A percentile compares a stretch with the other conserved stretches of the same genome.
phyloP scores from a whole-genome alignment of 208 protist species.

The Trypanosoma congolense region DNA sequence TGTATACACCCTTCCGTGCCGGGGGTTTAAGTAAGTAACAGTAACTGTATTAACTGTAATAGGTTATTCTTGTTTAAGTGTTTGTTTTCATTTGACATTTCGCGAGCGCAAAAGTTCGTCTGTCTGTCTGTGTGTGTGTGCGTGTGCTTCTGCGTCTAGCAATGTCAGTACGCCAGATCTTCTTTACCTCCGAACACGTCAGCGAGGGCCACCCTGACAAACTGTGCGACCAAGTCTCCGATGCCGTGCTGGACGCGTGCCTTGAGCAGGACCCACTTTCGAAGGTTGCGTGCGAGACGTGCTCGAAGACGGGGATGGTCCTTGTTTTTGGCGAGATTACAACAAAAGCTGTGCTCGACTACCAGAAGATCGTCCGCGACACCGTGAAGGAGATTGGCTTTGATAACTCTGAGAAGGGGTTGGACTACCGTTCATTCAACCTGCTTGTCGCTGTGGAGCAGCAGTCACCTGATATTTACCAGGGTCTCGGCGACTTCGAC shows the following conservation, averaged over 20 bases:
- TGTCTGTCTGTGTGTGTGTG: no score
- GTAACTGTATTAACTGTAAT: no score
- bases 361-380: conserved; percentile 88
- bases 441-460: background rate
- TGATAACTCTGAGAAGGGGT: background rate
- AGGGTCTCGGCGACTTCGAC: background rate
- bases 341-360: conserved; percentile 62
- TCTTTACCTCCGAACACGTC: background rate
- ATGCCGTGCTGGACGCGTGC: background rate
- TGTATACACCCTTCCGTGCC: no score
- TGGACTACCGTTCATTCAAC: background rate
- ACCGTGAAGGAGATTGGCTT: conserved; percentile 92
- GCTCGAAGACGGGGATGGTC: background rate
- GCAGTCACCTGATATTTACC: background rate
- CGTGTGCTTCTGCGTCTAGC: no score
- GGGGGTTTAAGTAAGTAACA: no score
- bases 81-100: no score
- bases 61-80: no score
- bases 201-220: conserved; percentile 1
- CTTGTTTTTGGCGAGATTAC: background rate
- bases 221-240: background rate
- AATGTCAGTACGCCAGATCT: conserved; percentile 92
- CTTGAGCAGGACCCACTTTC: background rate
- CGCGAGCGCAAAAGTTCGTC: no score
- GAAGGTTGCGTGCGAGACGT: conserved; percentile 1